A percentile compares a stretch with the other conserved stretches of the same genome.
phyloP scores from a whole-genome alignment of 169 alveolate species.

The Cardiosporidium cionae region DNA sequence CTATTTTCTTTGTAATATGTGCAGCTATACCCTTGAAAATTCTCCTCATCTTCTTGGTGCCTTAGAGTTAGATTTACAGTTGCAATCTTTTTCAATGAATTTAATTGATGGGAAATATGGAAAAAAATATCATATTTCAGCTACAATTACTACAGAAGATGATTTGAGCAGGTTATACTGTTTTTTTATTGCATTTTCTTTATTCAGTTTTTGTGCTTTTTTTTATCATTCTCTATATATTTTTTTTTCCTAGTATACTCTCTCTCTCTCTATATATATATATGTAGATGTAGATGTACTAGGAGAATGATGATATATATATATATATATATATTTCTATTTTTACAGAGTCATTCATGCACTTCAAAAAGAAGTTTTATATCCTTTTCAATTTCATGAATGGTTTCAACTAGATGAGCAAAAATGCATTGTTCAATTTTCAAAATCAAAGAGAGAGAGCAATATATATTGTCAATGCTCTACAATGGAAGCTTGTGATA shows the following conservation, averaged over 20 bases:
- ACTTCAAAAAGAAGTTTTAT: conserved; percentile 33
- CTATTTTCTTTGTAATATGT: neutral
- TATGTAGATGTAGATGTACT: too few species aligned
- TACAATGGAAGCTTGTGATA: too few species aligned
- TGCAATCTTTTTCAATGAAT: conserved; percentile 58
- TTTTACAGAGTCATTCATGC: conserved; percentile 57
- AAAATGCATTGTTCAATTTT: too few species aligned
- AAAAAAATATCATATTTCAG: conserved; percentile 25
- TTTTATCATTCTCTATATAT: too few species aligned
- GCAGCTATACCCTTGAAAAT: conserved; percentile 45
- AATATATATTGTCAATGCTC: too few species aligned
- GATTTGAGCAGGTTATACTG: too few species aligned
- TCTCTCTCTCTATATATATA: conserved; percentile 40
- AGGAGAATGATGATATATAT: too few species aligned
- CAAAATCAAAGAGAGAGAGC: too few species aligned
- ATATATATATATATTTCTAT: conserved; percentile 40
- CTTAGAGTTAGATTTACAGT: conserved; percentile 60
- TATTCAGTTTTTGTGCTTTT: too few species aligned
- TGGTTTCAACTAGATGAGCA: conserved; percentile 37
- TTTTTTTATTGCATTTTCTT: too few species aligned
- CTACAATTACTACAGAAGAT: conserved; percentile 56
- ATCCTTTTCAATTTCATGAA: conserved; percentile 38
- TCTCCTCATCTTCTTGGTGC: conserved; percentile 77
- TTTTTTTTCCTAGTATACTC: too few species aligned
- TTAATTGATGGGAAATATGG: conserved; percentile 44